phyloP scores from a whole-genome alignment of 257 asterid species.

The Solanum sitiens region DNA sequence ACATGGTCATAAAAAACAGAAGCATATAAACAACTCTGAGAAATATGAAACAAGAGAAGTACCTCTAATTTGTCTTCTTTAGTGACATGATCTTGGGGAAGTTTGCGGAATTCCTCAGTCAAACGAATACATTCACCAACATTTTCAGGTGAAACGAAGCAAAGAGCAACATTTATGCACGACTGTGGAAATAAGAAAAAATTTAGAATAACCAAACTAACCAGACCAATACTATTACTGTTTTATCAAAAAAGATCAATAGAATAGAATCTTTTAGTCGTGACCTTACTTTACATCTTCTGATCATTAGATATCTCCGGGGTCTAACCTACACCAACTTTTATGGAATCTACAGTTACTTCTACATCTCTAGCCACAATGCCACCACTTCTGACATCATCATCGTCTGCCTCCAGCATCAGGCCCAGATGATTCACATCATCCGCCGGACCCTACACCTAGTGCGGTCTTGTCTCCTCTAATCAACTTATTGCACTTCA shows the following conservation, averaged over 20 bases:
- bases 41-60: neutral
- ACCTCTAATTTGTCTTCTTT: constrained; percentile 80
- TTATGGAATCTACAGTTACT: neutral
- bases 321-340: neutral
- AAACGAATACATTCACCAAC: constrained; percentile 51
- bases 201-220: neutral
- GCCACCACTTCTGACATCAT: neutral
- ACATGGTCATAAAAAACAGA: neutral
- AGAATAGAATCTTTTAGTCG: neutral
- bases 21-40: neutral
- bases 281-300: neutral
- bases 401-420: neutral
- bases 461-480: neutral
- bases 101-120: constrained; percentile 57
- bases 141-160: constrained; percentile 78
- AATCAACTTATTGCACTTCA: neutral
- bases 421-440: neutral
- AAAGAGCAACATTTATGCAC: constrained; percentile 75
- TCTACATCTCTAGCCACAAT: neutral
- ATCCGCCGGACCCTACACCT: neutral
- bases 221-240: neutral
- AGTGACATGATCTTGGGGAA: constrained; percentile 62
- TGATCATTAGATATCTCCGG: neutral
- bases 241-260: neutral
- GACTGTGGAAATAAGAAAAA: constrained; percentile 33